Evolutionary conservation across 73 alveolate genomes (phyloP), one percentile per base, ranked within the genome.

Genomic region (Diophrys sp.): DNA sequence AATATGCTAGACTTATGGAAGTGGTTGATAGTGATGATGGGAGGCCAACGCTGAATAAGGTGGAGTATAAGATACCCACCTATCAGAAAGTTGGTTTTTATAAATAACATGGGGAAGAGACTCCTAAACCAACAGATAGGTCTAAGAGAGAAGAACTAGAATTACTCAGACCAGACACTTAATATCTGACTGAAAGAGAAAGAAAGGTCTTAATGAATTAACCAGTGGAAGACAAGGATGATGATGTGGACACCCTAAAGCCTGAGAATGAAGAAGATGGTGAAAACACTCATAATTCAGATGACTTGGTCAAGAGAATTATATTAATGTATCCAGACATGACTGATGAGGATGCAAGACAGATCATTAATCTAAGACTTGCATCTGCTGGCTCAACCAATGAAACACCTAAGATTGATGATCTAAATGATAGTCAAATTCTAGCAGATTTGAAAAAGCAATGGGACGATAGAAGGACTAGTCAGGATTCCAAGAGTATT

Each of bases 41-140:
- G 53, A 70, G 62, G 33, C 74, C 85, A n/a, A 67, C 85, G 56
- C 72, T 77, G 24, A 74, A 77, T 67, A 77, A 77, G 29, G 73
- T 68, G 18, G 25, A 18, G 25, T 68, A 26, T 31, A 2, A 29
- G 29, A 24, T 68, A 2, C 75, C 75, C 29, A 68, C 25, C 26
- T 68, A 68, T 24, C 25, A 31, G 24, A 68, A 68, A 29, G 75
- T 68, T 18, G 31, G 75, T 55, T 28, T 31, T 55, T 2, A 2
- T 68, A 44, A 44, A 18, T 11, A 44, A 1, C 75, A 25, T 25
- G 56, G 2, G 56, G 29, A 23, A 2, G 56, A 23, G 23, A 2
- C 29, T 25, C 18, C 5, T 68, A 5, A 18, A 2, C 54, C n/a
- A n/a, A n/a, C n/a, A n/a, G n/a, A n/a, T n/a, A n/a, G n/a, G n/a